phyloP scores from a whole-genome alignment of 305 asterid species.

The Fraxinus albicans region DNA sequence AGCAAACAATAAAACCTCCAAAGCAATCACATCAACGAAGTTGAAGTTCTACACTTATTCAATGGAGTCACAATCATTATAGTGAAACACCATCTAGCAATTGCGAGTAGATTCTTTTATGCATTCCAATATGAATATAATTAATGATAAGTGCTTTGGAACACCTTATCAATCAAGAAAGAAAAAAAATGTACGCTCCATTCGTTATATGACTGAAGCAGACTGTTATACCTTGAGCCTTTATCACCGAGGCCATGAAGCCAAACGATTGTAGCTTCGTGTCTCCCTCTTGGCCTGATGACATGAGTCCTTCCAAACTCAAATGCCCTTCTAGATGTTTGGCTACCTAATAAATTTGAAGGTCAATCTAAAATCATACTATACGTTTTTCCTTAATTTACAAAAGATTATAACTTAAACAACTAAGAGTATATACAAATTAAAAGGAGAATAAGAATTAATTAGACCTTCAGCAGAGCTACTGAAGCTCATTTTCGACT shows the following conservation, averaged over 20 bases:
- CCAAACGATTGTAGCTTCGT: conserved; percentile 59
- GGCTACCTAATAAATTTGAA: conserved; percentile 37
- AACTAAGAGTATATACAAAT: not conserved
- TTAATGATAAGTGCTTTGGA: not conserved
- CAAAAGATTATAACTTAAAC: not conserved
- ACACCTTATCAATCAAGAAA: not conserved
- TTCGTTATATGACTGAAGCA: not conserved
- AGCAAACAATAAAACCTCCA: not conserved
- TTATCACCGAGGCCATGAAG: conserved; percentile 56
- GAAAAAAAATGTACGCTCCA: not conserved
- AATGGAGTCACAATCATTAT: not conserved
- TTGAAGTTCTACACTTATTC: not conserved
- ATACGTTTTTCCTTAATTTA: not conserved
- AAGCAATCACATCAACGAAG: not conserved
- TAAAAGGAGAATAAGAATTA: conserved; percentile 23
- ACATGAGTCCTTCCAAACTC: conserved; percentile 62
- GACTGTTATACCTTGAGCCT: conserved; percentile 41
- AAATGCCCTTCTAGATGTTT: conserved; percentile 27
- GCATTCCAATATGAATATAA: not conserved
- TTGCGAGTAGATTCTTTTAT: not conserved
- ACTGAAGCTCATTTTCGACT: conserved; percentile 54
- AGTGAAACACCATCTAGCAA: not conserved
- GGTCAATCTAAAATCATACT: conserved; percentile 6
- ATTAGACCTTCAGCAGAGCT: conserved; percentile 43
- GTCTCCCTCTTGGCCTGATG: conserved; percentile 70